Base-by-base conservation (phyloP, 23 red algal genomes). In the Cyanidiococcus yangmingshanensis region DNA sequence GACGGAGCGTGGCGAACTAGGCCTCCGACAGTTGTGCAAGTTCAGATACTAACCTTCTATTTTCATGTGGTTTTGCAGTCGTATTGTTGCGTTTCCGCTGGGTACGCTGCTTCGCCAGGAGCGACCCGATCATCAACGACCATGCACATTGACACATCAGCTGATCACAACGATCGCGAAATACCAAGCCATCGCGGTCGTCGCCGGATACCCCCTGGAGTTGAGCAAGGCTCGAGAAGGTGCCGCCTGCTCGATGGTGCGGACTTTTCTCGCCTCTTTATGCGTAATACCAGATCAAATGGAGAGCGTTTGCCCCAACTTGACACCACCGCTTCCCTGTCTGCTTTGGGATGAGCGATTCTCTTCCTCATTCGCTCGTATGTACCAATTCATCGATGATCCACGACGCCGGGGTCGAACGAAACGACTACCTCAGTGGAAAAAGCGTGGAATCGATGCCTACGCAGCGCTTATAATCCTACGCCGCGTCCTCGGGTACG, bases 301-400 rank as follows among this genome's bases (percentile, higher is more conserved):
- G 45, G 7, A 21, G 7, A 7, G 45, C 7, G 45, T 54, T 7
- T 7, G 7, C 12, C 45, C 45, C 12, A 54, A 7, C 12, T 54
- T 54, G 45, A 15, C 12, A 15, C 45, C 27, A 29, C 63, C 63
- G 7, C 27, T 71, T 2, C 63, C 63, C 3, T 71, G 63, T 35
- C 27, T 71, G 63, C 32, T 71, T 12, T 71, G 63, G 63, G 63
- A 71, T 71, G 63, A 71, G 63, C 63, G 63, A 71, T 71, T 32
- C 21, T 54, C 45, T 7, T 54, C 45, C 12, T 7, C 21, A 15
- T 54, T 21, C 7, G 45, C 45, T 7, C 45, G 21, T 7, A 15
- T 7, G 45, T 54, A 54, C 45, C 45, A 54, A 21, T 54, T 15
- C 21, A 21, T 54, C 21, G 45, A 54, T 15, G 45, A 54, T 7